Evolutionary conservation across 2,329 filamentous ascomycete genomes (phyloP).

Genomic region (Sporothrix euskadiensis): DNA sequence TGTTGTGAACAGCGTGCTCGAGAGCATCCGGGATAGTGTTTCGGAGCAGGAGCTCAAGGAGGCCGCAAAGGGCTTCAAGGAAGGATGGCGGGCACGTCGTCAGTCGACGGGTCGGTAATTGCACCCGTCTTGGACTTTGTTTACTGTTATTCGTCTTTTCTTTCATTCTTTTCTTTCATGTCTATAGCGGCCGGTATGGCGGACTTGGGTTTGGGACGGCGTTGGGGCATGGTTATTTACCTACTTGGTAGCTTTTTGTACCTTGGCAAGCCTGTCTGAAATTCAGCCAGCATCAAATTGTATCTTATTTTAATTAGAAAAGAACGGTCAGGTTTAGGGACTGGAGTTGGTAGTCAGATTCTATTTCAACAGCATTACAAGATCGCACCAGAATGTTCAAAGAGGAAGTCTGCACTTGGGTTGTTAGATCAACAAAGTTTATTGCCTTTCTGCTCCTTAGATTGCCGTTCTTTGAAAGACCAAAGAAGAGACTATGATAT

Average conservation of each 20-base stretch:
- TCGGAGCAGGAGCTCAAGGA: slow-evolving; percentile 76
- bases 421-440: not conserved
- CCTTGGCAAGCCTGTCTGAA: not conserved
- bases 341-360: not conserved
- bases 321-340: not conserved
- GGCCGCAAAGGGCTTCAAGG: slow-evolving; percentile 69
- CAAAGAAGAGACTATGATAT: slow-evolving; percentile 19
- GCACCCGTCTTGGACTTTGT: too few relatives aligned
- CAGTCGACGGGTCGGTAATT: slow-evolving; percentile 38
- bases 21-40: slow-evolving; percentile 85
- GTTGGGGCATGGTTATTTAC: slow-evolving; percentile 2
- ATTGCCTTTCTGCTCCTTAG: slow-evolving; percentile 19
- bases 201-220: slow-evolving; percentile 1
- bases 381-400: not conserved
- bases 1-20: slow-evolving; percentile 81
- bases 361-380: not conserved
- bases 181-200: not conserved
- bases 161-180: not conserved
- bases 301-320: not conserved
- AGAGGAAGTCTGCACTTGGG: not conserved
- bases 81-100: slow-evolving; percentile 72
- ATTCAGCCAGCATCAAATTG: not conserved
- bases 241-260: not conserved
- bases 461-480: not conserved
- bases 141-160: too few relatives aligned